These are phyloP conservation scores for Boletus smithii DNA, from an alignment of 1,284 basidiomycete species.

Conservation along the genomic window DNA sequence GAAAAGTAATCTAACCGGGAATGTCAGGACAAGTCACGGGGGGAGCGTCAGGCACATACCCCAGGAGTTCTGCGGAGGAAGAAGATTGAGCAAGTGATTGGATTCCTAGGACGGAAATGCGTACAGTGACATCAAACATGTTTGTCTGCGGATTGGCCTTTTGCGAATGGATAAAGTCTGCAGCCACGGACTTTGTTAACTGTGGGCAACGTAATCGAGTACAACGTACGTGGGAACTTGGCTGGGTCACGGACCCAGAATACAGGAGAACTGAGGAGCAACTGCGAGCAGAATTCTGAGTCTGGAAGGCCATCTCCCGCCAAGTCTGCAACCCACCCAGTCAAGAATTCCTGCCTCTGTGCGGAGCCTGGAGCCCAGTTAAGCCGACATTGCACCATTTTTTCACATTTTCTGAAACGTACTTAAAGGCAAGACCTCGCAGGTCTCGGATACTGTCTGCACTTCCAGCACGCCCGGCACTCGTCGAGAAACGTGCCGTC, in stretches of 20 bases:
- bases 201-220: background rate
- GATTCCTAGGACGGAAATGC: background rate
- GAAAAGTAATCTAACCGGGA: slow-evolving; percentile 40
- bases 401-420: background rate
- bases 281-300: slow-evolving; percentile 4
- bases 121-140: slow-evolving; percentile 16
- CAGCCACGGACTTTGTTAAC: background rate
- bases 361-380: background rate
- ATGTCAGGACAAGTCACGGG: background rate
- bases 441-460: background rate
- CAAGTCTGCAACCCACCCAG: background rate
- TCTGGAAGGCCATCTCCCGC: background rate
- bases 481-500: background rate
- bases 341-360: background rate
- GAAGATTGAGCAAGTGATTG: background rate
- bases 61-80: slow-evolving; percentile 20
- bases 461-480: background rate
- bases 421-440: background rate
- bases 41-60: slow-evolving; percentile 6
- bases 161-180: slow-evolving; percentile 50
- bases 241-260: slow-evolving; percentile 41
- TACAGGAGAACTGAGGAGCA: slow-evolving; percentile 42
- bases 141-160: slow-evolving; percentile 44
- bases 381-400: background rate
- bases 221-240: slow-evolving; percentile 42